Conservation (phyloP, 2,329 filamentous ascomycete species). For the Alternaria triticina region DNA sequence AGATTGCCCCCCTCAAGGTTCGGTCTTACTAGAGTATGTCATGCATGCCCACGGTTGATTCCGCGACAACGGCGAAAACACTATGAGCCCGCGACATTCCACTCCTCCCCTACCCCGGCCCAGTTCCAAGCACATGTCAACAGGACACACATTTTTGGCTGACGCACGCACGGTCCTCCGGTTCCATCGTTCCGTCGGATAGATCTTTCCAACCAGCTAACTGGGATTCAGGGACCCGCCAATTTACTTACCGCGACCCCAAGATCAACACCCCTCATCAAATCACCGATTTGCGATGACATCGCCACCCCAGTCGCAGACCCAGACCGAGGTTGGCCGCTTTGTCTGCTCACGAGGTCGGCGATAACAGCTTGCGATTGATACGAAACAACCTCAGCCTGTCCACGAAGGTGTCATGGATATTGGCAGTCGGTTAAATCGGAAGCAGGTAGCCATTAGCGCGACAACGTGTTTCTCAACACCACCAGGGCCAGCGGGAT, state of each 20-base stretch:
- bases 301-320: background rate
- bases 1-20: background rate
- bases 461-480: background rate
- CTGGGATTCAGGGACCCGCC: slow-evolving; percentile 1
- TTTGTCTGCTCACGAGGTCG: background rate
- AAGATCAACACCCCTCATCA: background rate
- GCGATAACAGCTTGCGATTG: background rate
- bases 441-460: background rate
- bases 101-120: background rate
- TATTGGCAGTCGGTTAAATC: background rate
- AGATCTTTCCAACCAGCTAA: slow-evolving; percentile 9
- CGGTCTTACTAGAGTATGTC: background rate
- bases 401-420: background rate
- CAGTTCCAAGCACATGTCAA: background rate
- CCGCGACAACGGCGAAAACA: background rate
- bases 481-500: background rate
- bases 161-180: slow-evolving; percentile 1
- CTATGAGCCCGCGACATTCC: background rate
- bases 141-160: background rate
- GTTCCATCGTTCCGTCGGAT: slow-evolving; percentile 7
- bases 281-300: background rate
- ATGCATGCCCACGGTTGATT: slow-evolving; percentile 1
- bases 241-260: background rate
- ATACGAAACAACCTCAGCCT: background rate
- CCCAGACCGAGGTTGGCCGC: background rate